phyloP scores from a whole-genome alignment of 371 early-diverging fungal species.

The Dichotomocladium elegans region DNA sequence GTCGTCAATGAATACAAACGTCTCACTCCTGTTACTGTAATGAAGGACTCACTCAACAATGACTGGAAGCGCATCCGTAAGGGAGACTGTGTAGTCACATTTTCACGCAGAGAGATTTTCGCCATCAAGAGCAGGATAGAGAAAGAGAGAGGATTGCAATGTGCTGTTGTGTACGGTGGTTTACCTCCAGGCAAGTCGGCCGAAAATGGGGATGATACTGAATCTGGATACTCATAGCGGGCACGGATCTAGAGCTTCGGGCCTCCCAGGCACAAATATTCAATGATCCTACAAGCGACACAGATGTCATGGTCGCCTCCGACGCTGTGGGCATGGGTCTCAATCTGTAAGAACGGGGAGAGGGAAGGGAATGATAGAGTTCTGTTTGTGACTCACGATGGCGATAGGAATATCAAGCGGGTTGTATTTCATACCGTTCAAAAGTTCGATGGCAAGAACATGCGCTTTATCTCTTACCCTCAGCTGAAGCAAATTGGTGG shows the following conservation, averaged over 20 bases:
- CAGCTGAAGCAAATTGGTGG: constrained; percentile 95
- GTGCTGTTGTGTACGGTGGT: constrained; percentile 92
- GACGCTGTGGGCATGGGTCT: constrained; percentile 98
- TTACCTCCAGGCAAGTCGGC: constrained; percentile 82
- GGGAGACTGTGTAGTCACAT: constrained; percentile 91
- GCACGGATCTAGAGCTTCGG: constrained; percentile 64
- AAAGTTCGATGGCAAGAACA: constrained; percentile 75
- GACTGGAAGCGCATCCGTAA: constrained; percentile 53
- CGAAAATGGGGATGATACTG: too few species aligned
- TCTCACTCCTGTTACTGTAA: constrained; percentile 66
- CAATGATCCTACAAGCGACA: constrained; percentile 78
- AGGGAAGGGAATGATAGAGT: not conserved
- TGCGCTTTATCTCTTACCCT: constrained; percentile 56
- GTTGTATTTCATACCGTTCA: constrained; percentile 72
- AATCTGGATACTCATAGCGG: not conserved
- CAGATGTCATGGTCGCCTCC: constrained; percentile 88
- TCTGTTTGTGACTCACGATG: not conserved
- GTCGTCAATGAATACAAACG: constrained; percentile 78
- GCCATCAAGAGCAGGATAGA: constrained; percentile 74
- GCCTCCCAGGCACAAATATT: constrained; percentile 87
- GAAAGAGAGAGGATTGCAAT: constrained; percentile 62
- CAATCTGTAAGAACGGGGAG: constrained; percentile 65
- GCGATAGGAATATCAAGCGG: constrained; percentile 75
- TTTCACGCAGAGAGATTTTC: constrained; percentile 82
- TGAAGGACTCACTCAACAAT: constrained; percentile 47